A percentile compares a stretch with the other conserved stretches of the same genome.
Evolutionary conservation across 306 rosid genomes (phyloP).

Genomic region (Styphnolobium japonicum): DNA sequence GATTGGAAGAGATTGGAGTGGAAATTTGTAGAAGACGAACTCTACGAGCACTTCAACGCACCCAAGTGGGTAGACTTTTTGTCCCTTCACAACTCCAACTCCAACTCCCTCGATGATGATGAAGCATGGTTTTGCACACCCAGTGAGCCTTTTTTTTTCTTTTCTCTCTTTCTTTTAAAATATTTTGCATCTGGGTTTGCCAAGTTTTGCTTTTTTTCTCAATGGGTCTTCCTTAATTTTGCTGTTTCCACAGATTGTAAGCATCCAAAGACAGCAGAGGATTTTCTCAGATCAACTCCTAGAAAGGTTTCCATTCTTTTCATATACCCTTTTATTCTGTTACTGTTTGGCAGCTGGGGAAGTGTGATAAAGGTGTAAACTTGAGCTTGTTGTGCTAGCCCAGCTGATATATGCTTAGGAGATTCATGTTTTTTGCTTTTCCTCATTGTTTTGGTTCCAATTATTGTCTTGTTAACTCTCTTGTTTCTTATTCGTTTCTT

Average conservation of each 20-base stretch:
- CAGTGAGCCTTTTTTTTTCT: constrained; percentile 36
- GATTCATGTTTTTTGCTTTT: background rate
- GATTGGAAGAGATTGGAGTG: constrained; percentile 91
- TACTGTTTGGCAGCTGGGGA: constrained; percentile 17
- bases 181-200: background rate
- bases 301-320: constrained; percentile 55
- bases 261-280: constrained; percentile 84
- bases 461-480: background rate
- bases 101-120: constrained; percentile 30
- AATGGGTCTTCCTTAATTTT: constrained; percentile 11
- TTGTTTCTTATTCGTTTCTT: background rate
- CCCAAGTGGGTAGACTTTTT: constrained; percentile 94
- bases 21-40: constrained; percentile 70
- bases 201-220: background rate
- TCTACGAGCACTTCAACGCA: constrained; percentile 81
- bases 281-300: constrained; percentile 74
- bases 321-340: background rate
- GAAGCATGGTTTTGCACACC: constrained; percentile 91
- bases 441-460: background rate
- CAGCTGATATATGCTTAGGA: too few species aligned
- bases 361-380: background rate
- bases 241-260: constrained; percentile 70
- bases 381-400: constrained; percentile 26
- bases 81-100: too few species aligned
- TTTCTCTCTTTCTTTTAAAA: background rate